phyloP scores from a whole-genome alignment of 306 rosid species.

The Prunus armeniaca region DNA sequence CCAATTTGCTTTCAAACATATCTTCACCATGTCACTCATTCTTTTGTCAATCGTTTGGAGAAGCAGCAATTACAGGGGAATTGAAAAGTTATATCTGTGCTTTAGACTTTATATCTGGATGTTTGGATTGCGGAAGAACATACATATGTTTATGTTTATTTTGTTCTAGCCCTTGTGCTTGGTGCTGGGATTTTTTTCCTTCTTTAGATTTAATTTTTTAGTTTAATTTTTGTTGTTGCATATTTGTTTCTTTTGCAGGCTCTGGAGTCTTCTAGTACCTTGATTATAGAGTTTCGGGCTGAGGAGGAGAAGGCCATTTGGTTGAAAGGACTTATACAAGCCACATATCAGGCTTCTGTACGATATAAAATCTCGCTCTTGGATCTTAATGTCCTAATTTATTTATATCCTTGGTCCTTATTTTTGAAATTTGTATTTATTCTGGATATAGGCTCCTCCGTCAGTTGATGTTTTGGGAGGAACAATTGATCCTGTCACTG shows the following conservation, averaged over 20 bases:
- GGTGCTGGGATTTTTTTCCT: neutral
- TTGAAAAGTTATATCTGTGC: neutral
- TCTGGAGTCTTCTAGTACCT: conserved; percentile 88
- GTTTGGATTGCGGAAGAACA: neutral
- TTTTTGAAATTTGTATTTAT: conserved; percentile 20
- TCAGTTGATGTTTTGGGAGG: conserved; percentile 55
- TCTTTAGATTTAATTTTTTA: neutral
- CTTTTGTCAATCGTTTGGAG: too few relatives aligned
- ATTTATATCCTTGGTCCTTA: conserved; percentile 14
- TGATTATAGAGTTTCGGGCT: conserved; percentile 71
- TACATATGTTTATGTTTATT: neutral
- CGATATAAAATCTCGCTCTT: conserved; percentile 6
- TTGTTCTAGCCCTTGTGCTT: conserved; percentile 11
- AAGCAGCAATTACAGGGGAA: neutral
- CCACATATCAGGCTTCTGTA: conserved; percentile 98
- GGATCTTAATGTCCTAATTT: conserved; percentile 4
- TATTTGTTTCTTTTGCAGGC: conserved; percentile 44
- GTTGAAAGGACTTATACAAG: conserved; percentile 78
- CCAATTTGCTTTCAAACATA: neutral
- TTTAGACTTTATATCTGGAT: neutral
- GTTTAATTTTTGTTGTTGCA: neutral
- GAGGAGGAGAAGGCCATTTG: conserved; percentile 71
- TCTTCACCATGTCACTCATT: neutral
- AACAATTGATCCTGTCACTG: conserved; percentile 35
- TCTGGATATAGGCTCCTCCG: conserved; percentile 61